Percentiles rank a stretch among this genome's conserved stretches.
Conservation (phyloP, 192 early-diverging fungal species). For the Coemansia guatemalensis region DNA sequence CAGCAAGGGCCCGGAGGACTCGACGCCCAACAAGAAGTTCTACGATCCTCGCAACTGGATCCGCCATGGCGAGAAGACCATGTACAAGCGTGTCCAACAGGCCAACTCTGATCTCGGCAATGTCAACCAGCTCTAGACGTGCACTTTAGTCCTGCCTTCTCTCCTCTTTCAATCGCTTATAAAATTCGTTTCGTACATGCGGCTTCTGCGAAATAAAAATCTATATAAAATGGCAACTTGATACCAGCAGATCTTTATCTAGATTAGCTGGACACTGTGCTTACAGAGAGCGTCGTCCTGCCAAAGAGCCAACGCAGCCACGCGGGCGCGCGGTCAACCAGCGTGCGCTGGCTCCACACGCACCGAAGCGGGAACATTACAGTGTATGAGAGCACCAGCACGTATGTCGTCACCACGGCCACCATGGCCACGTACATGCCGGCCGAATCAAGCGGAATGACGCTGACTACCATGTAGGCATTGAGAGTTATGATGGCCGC, state of each 20-base stretch:
- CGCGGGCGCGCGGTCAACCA: constrained; percentile 37
- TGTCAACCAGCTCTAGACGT: constrained; percentile 60
- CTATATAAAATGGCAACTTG: neutral
- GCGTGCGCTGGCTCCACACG: constrained; percentile 18
- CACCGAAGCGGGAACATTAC: constrained; percentile 38
- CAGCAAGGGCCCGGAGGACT: constrained; percentile 85
- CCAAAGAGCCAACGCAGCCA: constrained; percentile 42
- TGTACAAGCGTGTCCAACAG: constrained; percentile 78
- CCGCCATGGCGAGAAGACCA: constrained; percentile 86
- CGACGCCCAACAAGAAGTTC: constrained; percentile 93
- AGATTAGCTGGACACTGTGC: neutral
- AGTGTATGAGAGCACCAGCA: constrained; percentile 25
- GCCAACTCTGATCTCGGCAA: constrained; percentile 80
- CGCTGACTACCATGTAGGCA: constrained; percentile 49
- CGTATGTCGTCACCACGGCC: constrained; percentile 25
- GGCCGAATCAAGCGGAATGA: constrained; percentile 41
- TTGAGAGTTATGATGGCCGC: constrained; percentile 44
- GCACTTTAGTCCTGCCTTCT: constrained; percentile 4
- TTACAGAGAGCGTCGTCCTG: constrained; percentile 3
- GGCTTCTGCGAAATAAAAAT: neutral
- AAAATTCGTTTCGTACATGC: constrained; percentile 4
- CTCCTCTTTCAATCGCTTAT: neutral
- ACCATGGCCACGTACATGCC: constrained; percentile 46
- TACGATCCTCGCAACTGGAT: constrained; percentile 95
- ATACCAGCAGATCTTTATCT: neutral